A percentile compares a stretch with the other conserved stretches of the same genome.
phyloP scores from a whole-genome alignment of 1,139 yeast species.

The Taphrina deformans region DNA sequence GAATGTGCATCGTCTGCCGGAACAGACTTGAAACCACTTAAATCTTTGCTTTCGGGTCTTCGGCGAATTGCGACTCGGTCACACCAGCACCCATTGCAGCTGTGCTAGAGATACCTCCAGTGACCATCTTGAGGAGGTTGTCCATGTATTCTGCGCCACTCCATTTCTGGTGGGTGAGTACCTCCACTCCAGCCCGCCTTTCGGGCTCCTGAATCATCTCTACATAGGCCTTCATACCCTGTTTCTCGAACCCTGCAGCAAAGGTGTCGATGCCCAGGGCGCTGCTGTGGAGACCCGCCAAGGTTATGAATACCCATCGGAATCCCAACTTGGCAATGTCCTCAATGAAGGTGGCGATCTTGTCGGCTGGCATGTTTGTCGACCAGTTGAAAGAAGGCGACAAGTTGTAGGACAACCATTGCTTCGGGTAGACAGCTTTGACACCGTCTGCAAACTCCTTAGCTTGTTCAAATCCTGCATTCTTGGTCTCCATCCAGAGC shows the following conservation, averaged over 20 bases:
- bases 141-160: slow-evolving; percentile 98
- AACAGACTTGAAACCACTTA: background rate
- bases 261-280: slow-evolving; percentile 89
- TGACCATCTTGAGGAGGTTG: slow-evolving; percentile 80
- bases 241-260: slow-evolving; percentile 70
- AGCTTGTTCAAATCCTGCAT: slow-evolving; percentile 92
- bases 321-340: slow-evolving; percentile 88
- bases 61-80: slow-evolving; percentile 53
- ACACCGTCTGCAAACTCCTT: slow-evolving; percentile 93
- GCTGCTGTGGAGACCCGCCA: slow-evolving; percentile 95
- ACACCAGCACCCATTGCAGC: slow-evolving; percentile 99
- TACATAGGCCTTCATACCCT: slow-evolving; percentile 96
- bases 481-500: slow-evolving; percentile 98
- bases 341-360: slow-evolving; percentile 71
- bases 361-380: slow-evolving; percentile 73
- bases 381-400: slow-evolving; percentile 99
- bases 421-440: slow-evolving; percentile 73
- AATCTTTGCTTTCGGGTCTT: slow-evolving; percentile 20
- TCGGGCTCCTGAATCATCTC: slow-evolving; percentile 82
- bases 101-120: slow-evolving; percentile 93
- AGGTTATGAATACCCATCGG: slow-evolving; percentile 96
- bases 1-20: background rate
- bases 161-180: slow-evolving; percentile 98
- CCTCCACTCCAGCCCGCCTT: slow-evolving; percentile 87
- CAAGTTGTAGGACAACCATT: slow-evolving; percentile 94